These are phyloP conservation scores for Cryptosporidium meleagridis DNA, from an alignment of 169 alveolate genomes.

Conservation along the genomic window DNA sequence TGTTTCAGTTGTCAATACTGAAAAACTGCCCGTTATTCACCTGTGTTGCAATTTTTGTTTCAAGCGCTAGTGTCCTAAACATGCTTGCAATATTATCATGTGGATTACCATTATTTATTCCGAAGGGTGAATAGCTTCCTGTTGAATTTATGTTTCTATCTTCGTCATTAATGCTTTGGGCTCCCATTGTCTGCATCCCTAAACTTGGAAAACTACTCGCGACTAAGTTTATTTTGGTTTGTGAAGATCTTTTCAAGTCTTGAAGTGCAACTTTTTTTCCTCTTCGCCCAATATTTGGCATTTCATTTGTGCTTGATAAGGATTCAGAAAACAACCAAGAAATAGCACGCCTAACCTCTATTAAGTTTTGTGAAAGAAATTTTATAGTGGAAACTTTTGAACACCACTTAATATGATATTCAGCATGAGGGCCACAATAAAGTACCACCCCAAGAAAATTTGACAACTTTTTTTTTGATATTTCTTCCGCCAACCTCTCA, in stretches of 20 bases:
- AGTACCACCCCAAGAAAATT: conserved; percentile 58
- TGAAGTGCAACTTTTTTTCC: conserved; percentile 49
- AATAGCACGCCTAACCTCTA: conserved; percentile 73
- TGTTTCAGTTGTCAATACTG: conserved; percentile 22
- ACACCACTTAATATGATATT: conserved; percentile 71
- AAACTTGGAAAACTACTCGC: conserved; percentile 37
- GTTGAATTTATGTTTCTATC: not conserved
- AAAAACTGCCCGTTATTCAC: conserved; percentile 52
- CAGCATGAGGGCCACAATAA: conserved; percentile 74
- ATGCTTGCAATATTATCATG: conserved; percentile 58
- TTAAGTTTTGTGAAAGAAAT: conserved; percentile 61
- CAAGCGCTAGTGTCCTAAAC: conserved; percentile 64
- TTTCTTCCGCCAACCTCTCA: conserved; percentile 42
- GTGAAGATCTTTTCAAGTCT: conserved; percentile 19
- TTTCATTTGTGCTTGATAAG: conserved; percentile 2
- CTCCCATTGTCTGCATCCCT: not conserved
- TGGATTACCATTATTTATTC: conserved; percentile 47
- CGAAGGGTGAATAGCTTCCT: conserved; percentile 64
- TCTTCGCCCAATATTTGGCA: conserved; percentile 50
- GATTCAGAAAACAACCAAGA: conserved; percentile 73
- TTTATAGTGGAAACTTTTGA: conserved; percentile 58
- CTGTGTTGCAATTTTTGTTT: conserved; percentile 48
- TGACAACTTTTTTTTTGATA: conserved; percentile 38
- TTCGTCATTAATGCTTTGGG: not conserved
- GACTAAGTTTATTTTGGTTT: not conserved